phyloP scores from a whole-genome alignment of 1,284 basidiomycete genomes.

The Ganoderma resinaceum region DNA sequence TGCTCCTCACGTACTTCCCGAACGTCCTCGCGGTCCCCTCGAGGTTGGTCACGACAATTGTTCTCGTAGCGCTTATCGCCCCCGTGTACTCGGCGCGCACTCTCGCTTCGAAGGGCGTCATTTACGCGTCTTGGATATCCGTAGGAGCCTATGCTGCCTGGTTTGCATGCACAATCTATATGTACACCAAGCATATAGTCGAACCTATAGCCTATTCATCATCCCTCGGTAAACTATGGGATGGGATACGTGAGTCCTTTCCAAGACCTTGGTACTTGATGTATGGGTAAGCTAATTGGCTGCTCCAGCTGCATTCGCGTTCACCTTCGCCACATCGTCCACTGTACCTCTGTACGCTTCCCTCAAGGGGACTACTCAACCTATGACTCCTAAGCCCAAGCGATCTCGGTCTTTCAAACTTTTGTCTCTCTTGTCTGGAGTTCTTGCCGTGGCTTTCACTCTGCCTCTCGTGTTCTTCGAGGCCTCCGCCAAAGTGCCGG shows the following conservation, averaged over 20 bases:
- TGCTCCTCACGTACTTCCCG: slow-evolving; percentile 54
- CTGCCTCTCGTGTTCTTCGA: slow-evolving; percentile 66
- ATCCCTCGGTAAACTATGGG: slow-evolving; percentile 61
- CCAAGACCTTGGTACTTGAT: neutral
- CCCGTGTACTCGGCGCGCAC: slow-evolving; percentile 61
- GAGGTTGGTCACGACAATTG: slow-evolving; percentile 42
- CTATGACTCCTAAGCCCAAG: slow-evolving; percentile 51
- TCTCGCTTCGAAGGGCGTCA: slow-evolving; percentile 56
- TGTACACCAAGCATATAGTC: slow-evolving; percentile 53
- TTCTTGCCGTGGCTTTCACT: slow-evolving; percentile 55
- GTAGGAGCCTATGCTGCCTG: slow-evolving; percentile 63
- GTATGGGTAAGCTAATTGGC: neutral
- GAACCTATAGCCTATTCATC: slow-evolving; percentile 46
- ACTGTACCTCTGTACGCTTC: slow-evolving; percentile 71
- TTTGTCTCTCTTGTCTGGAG: slow-evolving; percentile 58
- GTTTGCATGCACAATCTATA: slow-evolving; percentile 58
- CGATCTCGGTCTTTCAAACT: slow-evolving; percentile 63
- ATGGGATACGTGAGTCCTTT: slow-evolving; percentile 62
- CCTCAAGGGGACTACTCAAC: slow-evolving; percentile 51
- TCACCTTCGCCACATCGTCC: slow-evolving; percentile 68
- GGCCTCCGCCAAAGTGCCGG: slow-evolving; percentile 49
- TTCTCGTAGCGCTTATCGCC: slow-evolving; percentile 51
- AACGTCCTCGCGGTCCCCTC: slow-evolving; percentile 39
- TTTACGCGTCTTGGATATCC: slow-evolving; percentile 65
- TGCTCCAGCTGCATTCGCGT: slow-evolving; percentile 58